These are phyloP conservation scores for Paramecium tetraurelia DNA, from an alignment of 73 alveolate species.

Conservation along the genomic window DNA sequence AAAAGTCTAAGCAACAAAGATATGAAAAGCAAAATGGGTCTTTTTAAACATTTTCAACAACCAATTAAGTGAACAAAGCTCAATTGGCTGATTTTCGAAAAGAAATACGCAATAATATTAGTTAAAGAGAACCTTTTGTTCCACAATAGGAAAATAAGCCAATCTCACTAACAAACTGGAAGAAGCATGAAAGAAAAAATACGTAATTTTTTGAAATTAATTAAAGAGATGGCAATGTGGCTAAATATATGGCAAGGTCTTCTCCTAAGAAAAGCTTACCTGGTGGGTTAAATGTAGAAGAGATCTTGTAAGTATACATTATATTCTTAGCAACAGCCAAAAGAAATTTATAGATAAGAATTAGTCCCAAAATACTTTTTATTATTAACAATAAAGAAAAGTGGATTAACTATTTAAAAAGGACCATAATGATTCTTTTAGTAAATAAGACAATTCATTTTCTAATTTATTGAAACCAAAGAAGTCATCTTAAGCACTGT, in stretches of 20 bases:
- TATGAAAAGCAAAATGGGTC: not conserved
- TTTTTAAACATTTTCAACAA: not conserved
- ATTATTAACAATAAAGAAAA: conserved; percentile 12
- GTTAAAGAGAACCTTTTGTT: conserved; percentile 20
- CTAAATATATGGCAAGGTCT: not conserved
- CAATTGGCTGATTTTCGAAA: conserved; percentile 25
- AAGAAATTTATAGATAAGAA: not conserved
- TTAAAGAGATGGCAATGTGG: not conserved
- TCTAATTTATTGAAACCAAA: not conserved
- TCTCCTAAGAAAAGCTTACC: conserved; percentile 10
- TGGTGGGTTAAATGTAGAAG: conserved; percentile 24
- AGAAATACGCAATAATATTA: not conserved
- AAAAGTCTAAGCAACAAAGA: conserved; percentile 1
- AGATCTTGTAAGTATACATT: not conserved
- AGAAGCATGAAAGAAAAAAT: not conserved
- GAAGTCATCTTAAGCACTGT: not conserved
- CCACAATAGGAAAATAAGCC: not conserved
- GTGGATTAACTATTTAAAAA: not conserved
- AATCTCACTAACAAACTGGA: not conserved
- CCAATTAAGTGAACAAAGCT: not conserved
- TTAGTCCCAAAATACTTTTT: not conserved
- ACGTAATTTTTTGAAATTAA: not conserved
- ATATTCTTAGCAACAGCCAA: not conserved
- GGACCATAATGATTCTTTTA: not conserved
- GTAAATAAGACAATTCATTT: not conserved